Conservation (phyloP, 2,329 filamentous ascomycete species). For the Xylariaceae sp. region DNA sequence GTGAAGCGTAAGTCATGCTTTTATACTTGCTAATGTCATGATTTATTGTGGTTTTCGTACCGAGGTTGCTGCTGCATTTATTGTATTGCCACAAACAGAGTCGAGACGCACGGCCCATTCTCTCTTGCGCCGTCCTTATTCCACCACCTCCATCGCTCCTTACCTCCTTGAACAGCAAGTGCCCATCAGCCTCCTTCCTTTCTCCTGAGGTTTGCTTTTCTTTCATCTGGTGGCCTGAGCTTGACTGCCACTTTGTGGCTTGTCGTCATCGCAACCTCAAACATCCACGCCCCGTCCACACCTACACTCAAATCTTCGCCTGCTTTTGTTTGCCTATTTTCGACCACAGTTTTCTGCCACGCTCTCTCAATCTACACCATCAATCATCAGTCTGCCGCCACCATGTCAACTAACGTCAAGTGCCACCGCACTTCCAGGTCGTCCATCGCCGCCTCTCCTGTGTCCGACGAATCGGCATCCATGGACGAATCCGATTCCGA, state of each 20-base stretch:
- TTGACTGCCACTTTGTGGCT: not conserved
- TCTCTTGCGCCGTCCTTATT: not conserved
- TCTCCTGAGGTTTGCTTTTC: not conserved
- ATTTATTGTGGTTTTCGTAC: too few relatives aligned
- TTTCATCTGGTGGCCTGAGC: not conserved
- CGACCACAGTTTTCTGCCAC: not conserved
- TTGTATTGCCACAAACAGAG: not conserved
- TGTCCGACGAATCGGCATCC: slow-evolving; percentile 73
- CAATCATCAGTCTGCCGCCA: not conserved
- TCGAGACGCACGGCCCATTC: not conserved
- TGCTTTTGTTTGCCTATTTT: not conserved
- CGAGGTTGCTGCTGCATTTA: not conserved
- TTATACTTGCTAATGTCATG: slow-evolving; percentile 23
- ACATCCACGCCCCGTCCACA: too few relatives aligned
- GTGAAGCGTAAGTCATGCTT: slow-evolving; percentile 64
- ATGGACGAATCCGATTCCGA: slow-evolving; percentile 91
- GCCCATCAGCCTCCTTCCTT: not conserved
- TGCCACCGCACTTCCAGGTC: slow-evolving; percentile 47
- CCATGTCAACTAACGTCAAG: slow-evolving; percentile 6
- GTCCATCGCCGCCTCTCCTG: slow-evolving; percentile 61
- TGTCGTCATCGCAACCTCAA: not conserved
- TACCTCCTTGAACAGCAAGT: not conserved
- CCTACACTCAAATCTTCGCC: not conserved
- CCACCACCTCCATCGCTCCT: not conserved
- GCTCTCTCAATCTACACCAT: not conserved